Conservation (phyloP, 805 yeast species). For the Candida caryicola region DNA sequence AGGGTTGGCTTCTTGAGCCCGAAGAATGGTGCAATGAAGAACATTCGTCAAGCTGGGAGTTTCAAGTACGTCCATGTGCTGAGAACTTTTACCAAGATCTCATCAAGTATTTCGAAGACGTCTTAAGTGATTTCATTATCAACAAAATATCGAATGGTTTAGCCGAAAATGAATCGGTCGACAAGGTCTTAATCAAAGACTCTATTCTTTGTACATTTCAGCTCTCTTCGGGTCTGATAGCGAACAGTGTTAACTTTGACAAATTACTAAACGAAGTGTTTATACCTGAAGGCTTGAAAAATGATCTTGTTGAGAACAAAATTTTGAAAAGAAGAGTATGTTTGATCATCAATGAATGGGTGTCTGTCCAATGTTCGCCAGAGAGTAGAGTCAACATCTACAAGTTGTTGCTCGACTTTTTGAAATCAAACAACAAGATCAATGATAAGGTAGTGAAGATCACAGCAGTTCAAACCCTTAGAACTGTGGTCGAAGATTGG, state of each 20-base stretch:
- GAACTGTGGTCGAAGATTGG: slow-evolving; percentile 78
- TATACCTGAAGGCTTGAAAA: slow-evolving; percentile 60
- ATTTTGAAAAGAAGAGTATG: slow-evolving; percentile 77
- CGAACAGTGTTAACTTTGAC: slow-evolving; percentile 67
- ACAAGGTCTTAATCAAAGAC: slow-evolving; percentile 67
- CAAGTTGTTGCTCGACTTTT: slow-evolving; percentile 49
- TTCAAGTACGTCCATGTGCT: slow-evolving; percentile 80
- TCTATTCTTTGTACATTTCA: slow-evolving; percentile 82
- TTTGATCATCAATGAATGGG: slow-evolving; percentile 78
- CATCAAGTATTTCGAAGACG: slow-evolving; percentile 57
- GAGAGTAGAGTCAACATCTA: slow-evolving; percentile 59
- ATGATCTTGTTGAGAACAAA: slow-evolving; percentile 47
- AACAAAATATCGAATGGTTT: slow-evolving; percentile 53
- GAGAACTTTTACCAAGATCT: slow-evolving; percentile 80
- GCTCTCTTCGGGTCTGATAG: slow-evolving; percentile 64
- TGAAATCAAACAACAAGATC: slow-evolving; percentile 42
- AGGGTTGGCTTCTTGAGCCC: slow-evolving; percentile 80
- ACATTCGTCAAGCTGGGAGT: slow-evolving; percentile 73
- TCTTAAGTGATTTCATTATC: slow-evolving; percentile 53
- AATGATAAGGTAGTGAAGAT: slow-evolving; percentile 81
- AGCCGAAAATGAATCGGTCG: slow-evolving; percentile 26
- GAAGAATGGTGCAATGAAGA: slow-evolving; percentile 93
- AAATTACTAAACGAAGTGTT: slow-evolving; percentile 55
- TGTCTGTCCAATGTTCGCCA: slow-evolving; percentile 59
- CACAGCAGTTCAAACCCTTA: slow-evolving; percentile 68